Evolutionary conservation across 2,329 filamentous ascomycete genomes (phyloP).

Genomic region (Pseudogymnoascus sp.): DNA sequence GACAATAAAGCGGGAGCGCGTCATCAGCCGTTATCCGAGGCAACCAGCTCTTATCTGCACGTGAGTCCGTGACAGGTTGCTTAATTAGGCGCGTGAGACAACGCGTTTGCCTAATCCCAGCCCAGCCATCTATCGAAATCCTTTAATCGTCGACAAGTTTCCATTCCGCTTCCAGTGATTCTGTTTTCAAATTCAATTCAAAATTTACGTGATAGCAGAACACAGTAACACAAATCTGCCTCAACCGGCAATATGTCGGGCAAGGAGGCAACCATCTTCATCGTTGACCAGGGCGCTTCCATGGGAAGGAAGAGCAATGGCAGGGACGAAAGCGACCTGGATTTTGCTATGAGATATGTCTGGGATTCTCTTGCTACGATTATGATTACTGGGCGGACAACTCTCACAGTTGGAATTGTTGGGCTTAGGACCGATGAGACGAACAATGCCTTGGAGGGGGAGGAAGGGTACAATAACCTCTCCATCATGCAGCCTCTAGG

Average conservation of each 20-base stretch:
- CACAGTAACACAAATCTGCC: neutral
- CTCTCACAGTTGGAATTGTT: constrained; percentile 66
- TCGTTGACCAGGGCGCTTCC: constrained; percentile 79
- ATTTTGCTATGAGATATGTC: constrained; percentile 83
- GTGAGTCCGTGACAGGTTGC: constrained; percentile 17
- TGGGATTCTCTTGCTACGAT: constrained; percentile 86
- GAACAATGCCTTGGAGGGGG: constrained; percentile 55
- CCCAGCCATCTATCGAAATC: constrained; percentile 13
- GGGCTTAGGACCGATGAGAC: constrained; percentile 76
- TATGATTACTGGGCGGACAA: constrained; percentile 60
- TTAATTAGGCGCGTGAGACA: constrained; percentile 10
- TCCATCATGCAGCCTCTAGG: constrained; percentile 63
- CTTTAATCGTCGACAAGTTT: neutral
- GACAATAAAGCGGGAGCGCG: neutral
- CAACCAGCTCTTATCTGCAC: constrained; percentile 13
- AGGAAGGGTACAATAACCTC: constrained; percentile 73
- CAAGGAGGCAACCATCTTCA: constrained; percentile 88
- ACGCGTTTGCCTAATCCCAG: constrained; percentile 9
- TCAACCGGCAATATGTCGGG: constrained; percentile 58
- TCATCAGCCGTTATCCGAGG: constrained; percentile 5
- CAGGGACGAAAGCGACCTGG: constrained; percentile 68
- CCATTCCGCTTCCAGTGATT: neutral
- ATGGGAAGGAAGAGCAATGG: constrained; percentile 68
- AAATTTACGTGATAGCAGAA: neutral
- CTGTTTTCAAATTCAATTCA: neutral